Conservation (phyloP, 805 yeast species). For the Metschnikowia drakensbergensis region DNA sequence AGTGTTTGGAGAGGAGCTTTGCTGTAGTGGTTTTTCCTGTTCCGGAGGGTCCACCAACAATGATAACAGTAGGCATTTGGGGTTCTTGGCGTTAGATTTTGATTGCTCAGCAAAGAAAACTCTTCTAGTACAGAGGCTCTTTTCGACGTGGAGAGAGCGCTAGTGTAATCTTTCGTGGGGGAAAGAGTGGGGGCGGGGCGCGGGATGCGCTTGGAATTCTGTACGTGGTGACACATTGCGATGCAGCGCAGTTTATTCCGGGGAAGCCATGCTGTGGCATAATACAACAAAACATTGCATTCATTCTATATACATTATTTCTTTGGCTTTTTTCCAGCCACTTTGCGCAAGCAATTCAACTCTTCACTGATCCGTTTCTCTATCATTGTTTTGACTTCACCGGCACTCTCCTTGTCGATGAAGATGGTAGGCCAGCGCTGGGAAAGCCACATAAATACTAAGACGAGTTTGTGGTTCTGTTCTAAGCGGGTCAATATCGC, state of each 20-base stretch:
- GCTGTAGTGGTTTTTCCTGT: conserved; percentile 90
- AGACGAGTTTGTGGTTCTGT: conserved; percentile 60
- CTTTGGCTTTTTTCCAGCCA: conserved; percentile 2
- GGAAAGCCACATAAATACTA: conserved; percentile 78
- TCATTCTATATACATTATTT: neutral
- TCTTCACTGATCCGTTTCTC: conserved; percentile 59
- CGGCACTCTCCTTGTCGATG: conserved; percentile 71
- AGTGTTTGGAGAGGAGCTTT: conserved; percentile 40
- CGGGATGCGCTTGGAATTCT: neutral
- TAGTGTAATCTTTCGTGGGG: neutral
- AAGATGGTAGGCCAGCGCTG: conserved; percentile 83
- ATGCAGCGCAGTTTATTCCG: neutral
- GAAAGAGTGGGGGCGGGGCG: conserved; percentile 7
- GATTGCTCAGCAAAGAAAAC: neutral
- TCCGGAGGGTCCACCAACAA: conserved; percentile 95
- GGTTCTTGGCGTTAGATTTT: neutral
- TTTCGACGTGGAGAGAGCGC: neutral
- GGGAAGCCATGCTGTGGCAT: neutral
- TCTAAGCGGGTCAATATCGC: conserved; percentile 44
- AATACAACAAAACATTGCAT: neutral
- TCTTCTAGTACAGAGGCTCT: neutral
- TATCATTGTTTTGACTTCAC: conserved; percentile 61
- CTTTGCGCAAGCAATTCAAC: conserved; percentile 24
- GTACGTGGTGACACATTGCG: neutral
- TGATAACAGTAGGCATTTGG: conserved; percentile 36